phyloP scores from a whole-genome alignment of 2,329 filamentous ascomycete species.

The Bipolaris cookei region DNA sequence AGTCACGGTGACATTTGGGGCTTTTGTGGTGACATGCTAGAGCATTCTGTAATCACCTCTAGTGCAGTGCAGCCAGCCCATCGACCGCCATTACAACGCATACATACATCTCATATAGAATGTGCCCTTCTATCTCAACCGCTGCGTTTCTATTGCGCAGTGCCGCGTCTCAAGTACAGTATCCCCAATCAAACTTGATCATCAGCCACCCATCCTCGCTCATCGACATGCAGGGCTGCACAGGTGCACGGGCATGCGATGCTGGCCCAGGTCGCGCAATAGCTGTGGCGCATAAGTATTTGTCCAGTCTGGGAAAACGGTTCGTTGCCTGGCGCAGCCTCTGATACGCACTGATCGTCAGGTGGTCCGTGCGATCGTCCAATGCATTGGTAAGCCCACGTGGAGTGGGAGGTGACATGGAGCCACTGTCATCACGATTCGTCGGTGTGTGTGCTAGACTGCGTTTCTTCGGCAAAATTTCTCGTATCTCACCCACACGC shows the following conservation, averaged over 20 bases:
- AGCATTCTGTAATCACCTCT: too few species aligned
- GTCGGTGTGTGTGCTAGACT: constrained; percentile 6
- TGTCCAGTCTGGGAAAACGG: constrained; percentile 15
- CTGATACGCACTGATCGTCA: constrained; percentile 18
- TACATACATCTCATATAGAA: neutral
- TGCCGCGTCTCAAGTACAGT: constrained; percentile 3
- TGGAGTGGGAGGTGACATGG: constrained; percentile 23
- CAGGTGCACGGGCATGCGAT: neutral
- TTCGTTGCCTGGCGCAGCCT: constrained; percentile 14
- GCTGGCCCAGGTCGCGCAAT: constrained; percentile 1
- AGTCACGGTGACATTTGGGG: neutral
- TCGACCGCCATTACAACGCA: neutral
- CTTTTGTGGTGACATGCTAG: neutral
- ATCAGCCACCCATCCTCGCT: neutral
- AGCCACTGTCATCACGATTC: constrained; percentile 11
- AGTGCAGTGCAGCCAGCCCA: neutral
- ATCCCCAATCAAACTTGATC: neutral
- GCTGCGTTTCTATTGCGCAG: too few species aligned
- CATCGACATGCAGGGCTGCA: constrained; percentile 7
- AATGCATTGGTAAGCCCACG: constrained; percentile 33
- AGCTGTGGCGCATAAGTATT: constrained; percentile 5
- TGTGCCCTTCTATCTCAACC: too few species aligned
- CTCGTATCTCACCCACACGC: constrained; percentile 21
- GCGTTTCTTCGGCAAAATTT: constrained; percentile 24
- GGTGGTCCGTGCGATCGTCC: constrained; percentile 25